phyloP scores from a whole-genome alignment of 2,329 filamentous ascomycete genomes.

The Ascosphaera apis region DNA sequence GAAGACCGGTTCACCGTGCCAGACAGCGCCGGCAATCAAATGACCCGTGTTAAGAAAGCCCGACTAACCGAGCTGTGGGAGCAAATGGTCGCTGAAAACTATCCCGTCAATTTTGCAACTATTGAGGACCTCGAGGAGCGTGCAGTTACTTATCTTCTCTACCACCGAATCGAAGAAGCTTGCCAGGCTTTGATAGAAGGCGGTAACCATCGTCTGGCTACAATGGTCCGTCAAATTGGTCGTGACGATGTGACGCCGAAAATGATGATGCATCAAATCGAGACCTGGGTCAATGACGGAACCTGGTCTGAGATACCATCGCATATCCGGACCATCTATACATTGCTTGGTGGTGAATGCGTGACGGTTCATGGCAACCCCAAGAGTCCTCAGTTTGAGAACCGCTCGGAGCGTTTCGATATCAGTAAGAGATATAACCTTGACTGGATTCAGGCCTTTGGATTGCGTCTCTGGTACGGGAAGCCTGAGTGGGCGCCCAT shows the following conservation, averaged over 20 bases:
- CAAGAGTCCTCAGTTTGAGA: slow-evolving; percentile 49
- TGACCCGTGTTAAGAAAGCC: slow-evolving; percentile 25
- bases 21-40: slow-evolving; percentile 13
- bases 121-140: slow-evolving; percentile 53
- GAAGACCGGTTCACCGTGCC: slow-evolving; percentile 21
- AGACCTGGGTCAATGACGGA: slow-evolving; percentile 62
- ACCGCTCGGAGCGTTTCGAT: slow-evolving; percentile 55
- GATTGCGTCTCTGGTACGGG: slow-evolving; percentile 74
- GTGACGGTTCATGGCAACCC: slow-evolving; percentile 54
- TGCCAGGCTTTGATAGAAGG: slow-evolving; percentile 56
- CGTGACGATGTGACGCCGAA: slow-evolving; percentile 43
- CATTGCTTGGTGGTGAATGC: slow-evolving; percentile 72
- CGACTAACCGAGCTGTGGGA: slow-evolving; percentile 22
- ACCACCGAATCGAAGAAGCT: slow-evolving; percentile 58
- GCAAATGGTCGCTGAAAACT: slow-evolving; percentile 28
- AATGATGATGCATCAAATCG: slow-evolving; percentile 59
- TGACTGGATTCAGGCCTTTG: slow-evolving; percentile 87
- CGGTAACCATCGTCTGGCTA: slow-evolving; percentile 63
- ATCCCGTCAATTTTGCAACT: slow-evolving; percentile 44
- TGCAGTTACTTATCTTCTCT: slow-evolving; percentile 57
- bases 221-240: slow-evolving; percentile 62
- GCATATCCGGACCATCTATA: slow-evolving; percentile 66
- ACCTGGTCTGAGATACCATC: slow-evolving; percentile 73
- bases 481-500: slow-evolving; percentile 45
- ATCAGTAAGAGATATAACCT: slow-evolving; percentile 67